phyloP scores from a whole-genome alignment of 108 stramenopile genomes.

The Stephanodiscus minutulus region DNA sequence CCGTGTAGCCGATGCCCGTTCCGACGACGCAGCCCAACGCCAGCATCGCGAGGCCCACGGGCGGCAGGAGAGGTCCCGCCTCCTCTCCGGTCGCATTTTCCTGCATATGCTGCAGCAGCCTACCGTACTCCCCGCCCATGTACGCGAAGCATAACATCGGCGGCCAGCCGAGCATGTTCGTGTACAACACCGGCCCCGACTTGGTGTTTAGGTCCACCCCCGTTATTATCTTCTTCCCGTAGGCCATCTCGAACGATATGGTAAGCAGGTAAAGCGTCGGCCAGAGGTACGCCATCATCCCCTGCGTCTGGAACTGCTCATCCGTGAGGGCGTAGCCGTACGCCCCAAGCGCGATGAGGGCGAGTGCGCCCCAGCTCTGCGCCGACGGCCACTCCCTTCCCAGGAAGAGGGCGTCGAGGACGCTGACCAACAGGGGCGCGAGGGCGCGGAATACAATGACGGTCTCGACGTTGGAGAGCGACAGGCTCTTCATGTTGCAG shows the following conservation, averaged over 20 bases:
- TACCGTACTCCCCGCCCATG: constrained; percentile 65
- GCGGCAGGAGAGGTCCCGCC: constrained; percentile 37
- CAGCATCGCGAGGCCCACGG: constrained; percentile 47
- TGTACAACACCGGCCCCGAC: constrained; percentile 89
- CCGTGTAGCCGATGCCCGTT: constrained; percentile 87
- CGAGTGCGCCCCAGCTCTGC: constrained; percentile 66
- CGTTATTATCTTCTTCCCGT: constrained; percentile 85
- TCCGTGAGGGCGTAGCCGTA: constrained; percentile 80
- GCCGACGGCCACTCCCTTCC: constrained; percentile 83
- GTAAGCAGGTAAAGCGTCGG: constrained; percentile 67
- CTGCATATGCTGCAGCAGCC: constrained; percentile 47
- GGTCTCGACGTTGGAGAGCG: constrained; percentile 88
- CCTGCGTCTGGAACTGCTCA: constrained; percentile 61
- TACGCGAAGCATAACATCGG: constrained; percentile 81
- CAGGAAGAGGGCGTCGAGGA: constrained; percentile 82
- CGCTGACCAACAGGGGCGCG: constrained; percentile 78
- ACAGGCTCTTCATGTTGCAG: constrained; percentile 85
- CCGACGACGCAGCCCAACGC: constrained; percentile 76
- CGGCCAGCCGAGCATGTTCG: constrained; percentile 81
- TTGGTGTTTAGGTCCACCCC: constrained; percentile 76
- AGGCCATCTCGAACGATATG: constrained; percentile 89
- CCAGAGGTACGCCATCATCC: constrained; percentile 70
- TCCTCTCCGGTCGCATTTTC: constrained; percentile 17
- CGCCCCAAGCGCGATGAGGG: constrained; percentile 72
- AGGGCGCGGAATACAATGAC: constrained; percentile 91